phyloP scores from a whole-genome alignment of 1,139 yeast species.

The Saccharomyces hybrid region DNA sequence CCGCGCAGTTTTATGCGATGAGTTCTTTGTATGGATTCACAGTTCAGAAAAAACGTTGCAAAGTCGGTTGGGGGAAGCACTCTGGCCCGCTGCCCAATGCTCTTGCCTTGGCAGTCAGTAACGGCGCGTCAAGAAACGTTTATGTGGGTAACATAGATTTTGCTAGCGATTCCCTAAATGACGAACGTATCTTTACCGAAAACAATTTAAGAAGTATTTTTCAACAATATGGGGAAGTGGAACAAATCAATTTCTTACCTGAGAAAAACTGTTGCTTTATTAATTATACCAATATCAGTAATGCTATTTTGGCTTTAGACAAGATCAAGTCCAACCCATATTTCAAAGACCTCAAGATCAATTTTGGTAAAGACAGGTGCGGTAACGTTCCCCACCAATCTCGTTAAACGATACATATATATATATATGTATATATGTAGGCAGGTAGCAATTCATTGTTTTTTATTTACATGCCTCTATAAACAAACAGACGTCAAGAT shows the following conservation, averaged over 20 bases:
- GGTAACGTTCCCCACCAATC: constrained; percentile 51
- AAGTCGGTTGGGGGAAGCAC: constrained; percentile 96
- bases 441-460: not conserved
- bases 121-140: constrained; percentile 87
- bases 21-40: constrained; percentile 75
- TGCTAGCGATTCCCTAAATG: constrained; percentile 20
- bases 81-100: constrained; percentile 84
- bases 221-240: constrained; percentile 81
- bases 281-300: constrained; percentile 79
- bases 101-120: constrained; percentile 77
- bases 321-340: constrained; percentile 46
- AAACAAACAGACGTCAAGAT: not conserved
- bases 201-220: constrained; percentile 64
- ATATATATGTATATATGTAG: not conserved
- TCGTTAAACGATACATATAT: constrained; percentile 8
- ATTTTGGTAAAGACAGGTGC: constrained; percentile 92
- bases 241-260: constrained; percentile 78
- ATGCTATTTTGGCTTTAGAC: constrained; percentile 79
- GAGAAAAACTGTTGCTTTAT: constrained; percentile 90
- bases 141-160: constrained; percentile 68
- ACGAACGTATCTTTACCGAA: constrained; percentile 33
- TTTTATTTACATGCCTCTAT: not conserved
- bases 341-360: constrained; percentile 53
- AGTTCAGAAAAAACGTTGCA: constrained; percentile 71
- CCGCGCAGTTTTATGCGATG: constrained; percentile 88